Evolutionary conservation across 1,139 yeast species (phyloP), one percentile per base, ranked within the genome.

Genomic region (Pichia sp.): DNA sequence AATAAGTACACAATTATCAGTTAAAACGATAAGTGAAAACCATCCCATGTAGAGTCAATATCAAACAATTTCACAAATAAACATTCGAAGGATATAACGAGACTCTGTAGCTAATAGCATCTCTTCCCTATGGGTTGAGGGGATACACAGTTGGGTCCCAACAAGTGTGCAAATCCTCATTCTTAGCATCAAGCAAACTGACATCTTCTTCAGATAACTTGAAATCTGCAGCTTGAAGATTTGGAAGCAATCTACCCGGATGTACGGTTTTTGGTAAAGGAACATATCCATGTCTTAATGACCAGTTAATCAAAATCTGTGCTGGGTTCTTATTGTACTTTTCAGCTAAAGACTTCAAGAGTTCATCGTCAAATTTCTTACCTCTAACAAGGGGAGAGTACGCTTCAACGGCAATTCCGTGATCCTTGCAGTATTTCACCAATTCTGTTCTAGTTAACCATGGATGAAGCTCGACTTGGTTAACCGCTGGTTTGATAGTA

Each of bases 231-330:
- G 34, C 15, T 17, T 35, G 17, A 6, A 35, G 13, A 15, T 35
- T 35, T 17, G 38, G 24, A 10, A 16, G 3, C 17, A 35, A 31
- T 19, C 38, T 22, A 6, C 16, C 16, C 12, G 18, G 14, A 5
- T 19, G 22, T 18, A 22, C 20, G 8, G 86, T 67, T 57, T 82
- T 82, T 21, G 80, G 87, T 44, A 84, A 62, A 10, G 78, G 79
- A 28, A 80, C 65, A 49, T 69, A 74, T 1, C 84, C 84, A 46
- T 72, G 70, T 41, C 64, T 62, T 25, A 56, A 51, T 5, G 65
- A 55, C 75, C 77, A 72, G 34, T 62, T 56, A 27, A 69, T 46
- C 38, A 70, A 49, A 19, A 69, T 57, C 44, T 69, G 70, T 20
- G 67, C 72, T 3, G 66, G 59, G 3, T 64, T 44, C 33, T 59